phyloP scores from a whole-genome alignment of 768 basidiomycete genomes.

The Phallus indusiatus region DNA sequence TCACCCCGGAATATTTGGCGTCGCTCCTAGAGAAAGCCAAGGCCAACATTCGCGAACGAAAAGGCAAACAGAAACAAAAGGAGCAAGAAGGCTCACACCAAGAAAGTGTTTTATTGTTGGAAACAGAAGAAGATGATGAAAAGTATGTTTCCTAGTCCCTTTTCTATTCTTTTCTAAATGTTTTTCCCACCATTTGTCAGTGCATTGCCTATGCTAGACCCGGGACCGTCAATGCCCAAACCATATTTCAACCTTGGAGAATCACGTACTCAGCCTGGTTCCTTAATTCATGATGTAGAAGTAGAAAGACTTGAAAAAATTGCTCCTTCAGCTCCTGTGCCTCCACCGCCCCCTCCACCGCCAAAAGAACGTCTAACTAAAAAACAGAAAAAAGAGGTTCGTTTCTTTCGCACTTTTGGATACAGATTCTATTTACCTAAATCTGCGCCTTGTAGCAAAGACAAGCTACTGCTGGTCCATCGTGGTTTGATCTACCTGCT shows the following conservation, averaged over 20 bases:
- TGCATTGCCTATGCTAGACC: constrained; percentile 54
- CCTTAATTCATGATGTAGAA: constrained; percentile 51
- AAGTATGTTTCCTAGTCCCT: constrained; percentile 23
- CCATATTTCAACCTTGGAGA: constrained; percentile 53
- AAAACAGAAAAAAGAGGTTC: constrained; percentile 35
- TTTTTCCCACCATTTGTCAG: constrained; percentile 23
- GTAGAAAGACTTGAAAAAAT: constrained; percentile 42
- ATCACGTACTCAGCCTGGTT: constrained; percentile 33
- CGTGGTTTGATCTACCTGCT: constrained; percentile 85
- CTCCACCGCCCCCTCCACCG: constrained; percentile 54
- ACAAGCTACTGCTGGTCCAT: constrained; percentile 62
- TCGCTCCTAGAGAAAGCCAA: constrained; percentile 54
- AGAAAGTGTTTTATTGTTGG: constrained; percentile 44
- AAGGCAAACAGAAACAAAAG: constrained; percentile 16
- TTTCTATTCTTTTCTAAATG: constrained; percentile 1
- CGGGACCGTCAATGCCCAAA: constrained; percentile 45
- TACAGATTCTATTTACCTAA: background rate
- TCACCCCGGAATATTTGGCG: constrained; percentile 52
- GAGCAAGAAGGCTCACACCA: constrained; percentile 29
- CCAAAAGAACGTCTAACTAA: constrained; percentile 58
- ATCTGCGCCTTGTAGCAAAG: constrained; percentile 37
- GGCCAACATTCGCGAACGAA: constrained; percentile 33
- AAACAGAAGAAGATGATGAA: constrained; percentile 19
- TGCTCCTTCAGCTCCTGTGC: constrained; percentile 46
- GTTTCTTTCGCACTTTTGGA: background rate